Evolutionary conservation across 2,329 filamentous ascomycete genomes (phyloP), one percentile per base, ranked within the genome.

Genomic region (Cryphonectria naterciae): DNA sequence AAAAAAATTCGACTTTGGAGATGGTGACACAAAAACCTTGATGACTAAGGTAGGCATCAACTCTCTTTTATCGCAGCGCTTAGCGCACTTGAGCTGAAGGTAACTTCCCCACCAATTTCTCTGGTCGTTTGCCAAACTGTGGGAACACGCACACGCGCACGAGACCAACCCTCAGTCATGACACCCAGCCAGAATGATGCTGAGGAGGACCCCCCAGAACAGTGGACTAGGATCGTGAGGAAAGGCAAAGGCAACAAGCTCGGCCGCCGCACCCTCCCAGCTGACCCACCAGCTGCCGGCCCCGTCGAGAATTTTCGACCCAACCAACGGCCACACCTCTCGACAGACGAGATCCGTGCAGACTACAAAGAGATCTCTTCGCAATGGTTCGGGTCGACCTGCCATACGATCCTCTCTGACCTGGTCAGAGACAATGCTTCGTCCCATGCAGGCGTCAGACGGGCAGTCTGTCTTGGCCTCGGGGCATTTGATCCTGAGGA

Each of bases 401-500:
- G 78, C 32, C 81, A 78, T 73, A 65, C 69, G 1, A 73, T 73
- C 8, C 77, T 88, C 4, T 74, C 76, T 6, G 74, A 76, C 0
- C 74, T 84, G 4, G 66, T 87, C 4, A 68, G 74, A 0, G 70
- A 72, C 0, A 77, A 79, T 8, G 74, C 73, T 4, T 52, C 69
- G 1, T 60, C 37, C 19, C 73, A 74, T 52, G 74, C 70, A n/a
- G n/a, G 28, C 32, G 76, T 84, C 49, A 78, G 76, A 1, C 79
- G 77, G 22, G 88, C 86, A 1, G 75, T 89, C 7, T 89, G 87
- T 71, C 81, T 90, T 6, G 88, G 88, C 0, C 78, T 87, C 2
- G 88, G 88, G 2, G 82, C 85, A 0, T 88, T 88, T 72, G 85
- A 88, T 66, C 85, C 86, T 1, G 77, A 79, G 3, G 83, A 86